Evolutionary conservation across 306 rosid genomes (phyloP).

Genomic region (Acmispon strigosus): DNA sequence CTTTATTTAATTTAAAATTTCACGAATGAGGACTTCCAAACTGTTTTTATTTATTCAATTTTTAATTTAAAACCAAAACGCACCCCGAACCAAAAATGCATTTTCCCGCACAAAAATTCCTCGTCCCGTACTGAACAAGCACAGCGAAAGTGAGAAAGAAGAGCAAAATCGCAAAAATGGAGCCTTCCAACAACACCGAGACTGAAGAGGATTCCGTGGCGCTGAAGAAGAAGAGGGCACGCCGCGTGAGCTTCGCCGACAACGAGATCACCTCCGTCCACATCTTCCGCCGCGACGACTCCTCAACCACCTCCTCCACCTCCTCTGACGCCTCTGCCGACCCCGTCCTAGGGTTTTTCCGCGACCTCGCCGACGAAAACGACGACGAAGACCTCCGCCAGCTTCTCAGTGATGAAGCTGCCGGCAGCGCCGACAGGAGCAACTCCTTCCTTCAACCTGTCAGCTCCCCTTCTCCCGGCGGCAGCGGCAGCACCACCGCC

Average conservation of each 20-base stretch:
- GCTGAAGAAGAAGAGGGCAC: constrained; percentile 48
- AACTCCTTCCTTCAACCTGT: constrained; percentile 29
- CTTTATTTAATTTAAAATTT: too few relatives aligned
- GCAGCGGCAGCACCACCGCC: constrained; percentile 24
- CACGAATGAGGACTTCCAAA: too few relatives aligned
- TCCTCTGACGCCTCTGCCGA: constrained; percentile 44
- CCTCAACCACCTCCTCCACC: constrained; percentile 27
- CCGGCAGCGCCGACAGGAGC: constrained; percentile 1
- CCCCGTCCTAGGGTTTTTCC: constrained; percentile 46
- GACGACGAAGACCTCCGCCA: constrained; percentile 25
- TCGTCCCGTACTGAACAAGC: neutral
- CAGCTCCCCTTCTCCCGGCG: constrained; percentile 36
- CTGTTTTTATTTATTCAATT: too few relatives aligned
- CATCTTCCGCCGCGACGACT: constrained; percentile 67
- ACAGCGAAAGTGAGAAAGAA: neutral
- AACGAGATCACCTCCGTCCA: constrained; percentile 91
- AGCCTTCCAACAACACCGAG: constrained; percentile 46
- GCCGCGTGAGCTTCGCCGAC: constrained; percentile 96
- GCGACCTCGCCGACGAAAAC: constrained; percentile 49
- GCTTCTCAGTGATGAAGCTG: neutral
- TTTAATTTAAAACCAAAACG: too few relatives aligned
- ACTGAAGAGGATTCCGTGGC: constrained; percentile 51
- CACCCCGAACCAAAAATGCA: neutral
- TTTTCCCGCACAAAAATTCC: neutral
- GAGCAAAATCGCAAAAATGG: constrained; percentile 16